Percentiles rank a stretch among this genome's conserved stretches.
Evolutionary conservation across 176 grass and related monocot genomes (phyloP).

Genomic region (Elymus sibiricus): DNA sequence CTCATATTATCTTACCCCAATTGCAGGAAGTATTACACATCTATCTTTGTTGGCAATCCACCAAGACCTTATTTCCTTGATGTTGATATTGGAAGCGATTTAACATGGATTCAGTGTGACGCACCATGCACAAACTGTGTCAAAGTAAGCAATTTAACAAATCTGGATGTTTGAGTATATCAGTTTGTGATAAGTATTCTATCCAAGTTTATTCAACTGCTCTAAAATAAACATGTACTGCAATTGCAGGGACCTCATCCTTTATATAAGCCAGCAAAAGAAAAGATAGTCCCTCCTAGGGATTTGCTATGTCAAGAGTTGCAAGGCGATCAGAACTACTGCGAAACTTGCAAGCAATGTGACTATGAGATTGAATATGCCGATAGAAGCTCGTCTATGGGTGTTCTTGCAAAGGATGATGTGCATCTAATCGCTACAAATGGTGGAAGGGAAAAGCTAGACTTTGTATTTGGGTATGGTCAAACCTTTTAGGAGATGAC

Average conservation of each 20-base stretch:
- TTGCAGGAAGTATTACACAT: constrained; percentile 95
- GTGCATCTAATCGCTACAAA: constrained; percentile 69
- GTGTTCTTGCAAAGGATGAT: constrained; percentile 89
- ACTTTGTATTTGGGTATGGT: constrained; percentile 87
- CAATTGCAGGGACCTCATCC: constrained; percentile 74
- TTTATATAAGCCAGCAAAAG: constrained; percentile 84
- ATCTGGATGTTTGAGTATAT: neutral
- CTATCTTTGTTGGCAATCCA: constrained; percentile 92
- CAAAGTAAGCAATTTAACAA: constrained; percentile 52
- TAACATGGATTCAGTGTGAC: constrained; percentile 98
- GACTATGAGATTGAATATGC: constrained; percentile 99
- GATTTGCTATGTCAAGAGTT: constrained; percentile 79
- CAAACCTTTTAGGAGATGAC: constrained; percentile 3
- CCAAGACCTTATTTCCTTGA: constrained; percentile 89
- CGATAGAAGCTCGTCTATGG: constrained; percentile 91
- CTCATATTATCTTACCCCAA: constrained; percentile 27
- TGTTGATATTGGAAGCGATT: constrained; percentile 94
- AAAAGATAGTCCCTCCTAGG: constrained; percentile 75
- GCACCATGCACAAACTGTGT: constrained; percentile 93
- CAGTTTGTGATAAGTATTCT: constrained; percentile 9
- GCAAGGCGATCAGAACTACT: constrained; percentile 83
- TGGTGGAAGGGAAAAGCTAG: constrained; percentile 68
- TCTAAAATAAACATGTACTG: neutral
- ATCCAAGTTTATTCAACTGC: neutral
- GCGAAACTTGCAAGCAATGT: constrained; percentile 81